Percentiles rank a stretch among this genome's conserved stretches.
Evolutionary conservation across 768 basidiomycete species (phyloP).

Genomic region (Agaricus sinodeliciosus): DNA sequence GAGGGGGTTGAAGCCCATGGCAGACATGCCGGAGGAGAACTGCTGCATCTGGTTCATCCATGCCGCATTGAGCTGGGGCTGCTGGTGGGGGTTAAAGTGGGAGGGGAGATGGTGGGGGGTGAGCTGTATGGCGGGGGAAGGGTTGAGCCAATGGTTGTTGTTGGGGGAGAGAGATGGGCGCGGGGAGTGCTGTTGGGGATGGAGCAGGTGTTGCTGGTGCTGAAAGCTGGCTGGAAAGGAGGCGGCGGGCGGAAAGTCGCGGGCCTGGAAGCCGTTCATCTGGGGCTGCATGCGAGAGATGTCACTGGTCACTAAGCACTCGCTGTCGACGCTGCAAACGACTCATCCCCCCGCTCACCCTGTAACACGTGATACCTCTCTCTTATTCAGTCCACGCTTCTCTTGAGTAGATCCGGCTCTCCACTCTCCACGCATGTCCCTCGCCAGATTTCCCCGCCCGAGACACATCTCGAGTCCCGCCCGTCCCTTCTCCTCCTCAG

Average conservation of each 20-base stretch:
- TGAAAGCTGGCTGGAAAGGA: background rate
- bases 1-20: constrained; percentile 32
- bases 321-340: too few species aligned
- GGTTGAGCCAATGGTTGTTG: constrained; percentile 6
- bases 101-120: background rate
- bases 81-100: constrained; percentile 20
- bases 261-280: constrained; percentile 4
- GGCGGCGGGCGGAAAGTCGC: background rate
- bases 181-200: constrained; percentile 3
- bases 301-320: too few species aligned
- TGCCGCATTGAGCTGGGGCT: constrained; percentile 26
- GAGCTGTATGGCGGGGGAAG: constrained; percentile 3
- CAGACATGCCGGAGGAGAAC: constrained; percentile 24
- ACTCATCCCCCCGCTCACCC: too few species aligned
- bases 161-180: constrained; percentile 1
- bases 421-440: constrained; percentile 20
- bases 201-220: background rate
- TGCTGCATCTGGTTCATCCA: constrained; percentile 30
- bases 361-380: constrained; percentile 18
- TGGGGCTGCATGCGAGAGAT: background rate
- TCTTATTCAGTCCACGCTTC: background rate
- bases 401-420: constrained; percentile 5
- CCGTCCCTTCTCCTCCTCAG: constrained; percentile 39
- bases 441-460: constrained; percentile 26
- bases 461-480: constrained; percentile 17